Percentiles rank a stretch among this genome's conserved stretches.
These are phyloP conservation scores for Fusarium ambrosium DNA, from an alignment of 2,329 filamentous ascomycete species.

Conservation along the genomic window DNA sequence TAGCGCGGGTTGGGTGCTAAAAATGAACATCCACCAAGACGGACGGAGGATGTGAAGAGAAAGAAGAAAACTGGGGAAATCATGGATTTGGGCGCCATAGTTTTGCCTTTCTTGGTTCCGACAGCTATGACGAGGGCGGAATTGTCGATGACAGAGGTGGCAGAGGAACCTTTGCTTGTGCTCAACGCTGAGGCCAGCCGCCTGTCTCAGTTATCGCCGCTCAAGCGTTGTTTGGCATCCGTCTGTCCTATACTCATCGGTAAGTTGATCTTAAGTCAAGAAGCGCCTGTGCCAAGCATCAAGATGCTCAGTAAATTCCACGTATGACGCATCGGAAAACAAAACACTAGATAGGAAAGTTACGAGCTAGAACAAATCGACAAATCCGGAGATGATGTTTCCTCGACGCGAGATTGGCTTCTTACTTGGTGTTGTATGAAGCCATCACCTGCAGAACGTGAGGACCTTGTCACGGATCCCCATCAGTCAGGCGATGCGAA, in stretches of 20 bases:
- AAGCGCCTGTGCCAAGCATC: not conserved
- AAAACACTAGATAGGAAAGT: not conserved
- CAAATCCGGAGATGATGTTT: constrained; percentile 13
- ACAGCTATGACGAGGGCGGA: constrained; percentile 7
- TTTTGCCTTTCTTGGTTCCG: constrained; percentile 4
- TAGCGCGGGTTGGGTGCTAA: constrained; percentile 39
- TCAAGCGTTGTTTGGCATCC: not conserved
- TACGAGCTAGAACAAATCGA: not conserved
- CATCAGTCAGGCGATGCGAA: constrained; percentile 30
- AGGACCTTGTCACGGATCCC: constrained; percentile 29
- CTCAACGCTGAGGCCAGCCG: constrained; percentile 2
- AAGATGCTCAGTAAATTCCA: not conserved
- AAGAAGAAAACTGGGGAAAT: constrained; percentile 7
- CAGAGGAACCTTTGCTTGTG: not conserved
- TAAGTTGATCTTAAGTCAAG: not conserved
- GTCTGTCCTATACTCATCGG: not conserved
- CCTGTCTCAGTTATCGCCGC: constrained; percentile 4
- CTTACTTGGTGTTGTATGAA: constrained; percentile 7
- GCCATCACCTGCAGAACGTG: constrained; percentile 15
- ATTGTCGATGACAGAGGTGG: not conserved
- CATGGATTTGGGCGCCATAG: constrained; percentile 1
- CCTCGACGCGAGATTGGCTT: constrained; percentile 26
- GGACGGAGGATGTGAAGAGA: not conserved
- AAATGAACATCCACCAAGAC: constrained; percentile 32
- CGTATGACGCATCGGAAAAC: not conserved